These are phyloP conservation scores for Podila epicladia DNA, from an alignment of 192 early-diverging fungal species.

Conservation along the genomic window DNA sequence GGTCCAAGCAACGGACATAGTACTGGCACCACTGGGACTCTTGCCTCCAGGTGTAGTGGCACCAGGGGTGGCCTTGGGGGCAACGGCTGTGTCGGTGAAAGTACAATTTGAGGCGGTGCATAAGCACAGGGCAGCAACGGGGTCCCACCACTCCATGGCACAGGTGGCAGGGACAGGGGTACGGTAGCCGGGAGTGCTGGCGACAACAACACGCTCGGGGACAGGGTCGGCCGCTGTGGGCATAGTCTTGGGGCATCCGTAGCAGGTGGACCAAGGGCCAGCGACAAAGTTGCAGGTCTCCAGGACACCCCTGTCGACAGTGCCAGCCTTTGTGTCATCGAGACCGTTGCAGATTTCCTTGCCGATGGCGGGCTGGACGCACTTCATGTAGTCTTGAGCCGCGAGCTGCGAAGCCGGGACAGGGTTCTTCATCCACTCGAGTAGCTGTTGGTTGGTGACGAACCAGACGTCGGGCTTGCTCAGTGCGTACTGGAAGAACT, in stretches of 20 bases:
- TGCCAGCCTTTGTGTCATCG: constrained; percentile 50
- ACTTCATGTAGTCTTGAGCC: constrained; percentile 72
- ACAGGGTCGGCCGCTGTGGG: constrained; percentile 55
- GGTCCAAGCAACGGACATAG: too few species aligned
- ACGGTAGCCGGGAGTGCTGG: constrained; percentile 47
- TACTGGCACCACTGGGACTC: too few species aligned
- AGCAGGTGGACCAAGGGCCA: constrained; percentile 64
- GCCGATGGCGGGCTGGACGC: constrained; percentile 61
- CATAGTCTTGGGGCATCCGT: constrained; percentile 57
- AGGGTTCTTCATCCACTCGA: constrained; percentile 84
- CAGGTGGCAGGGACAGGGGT: constrained; percentile 66
- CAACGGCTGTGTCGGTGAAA: constrained; percentile 56
- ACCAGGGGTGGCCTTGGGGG: too few species aligned
- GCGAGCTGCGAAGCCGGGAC: constrained; percentile 74
- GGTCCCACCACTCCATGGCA: constrained; percentile 77
- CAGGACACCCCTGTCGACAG: constrained; percentile 42
- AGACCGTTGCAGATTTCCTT: constrained; percentile 81
- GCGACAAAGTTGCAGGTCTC: constrained; percentile 60
- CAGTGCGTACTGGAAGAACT: constrained; percentile 64
- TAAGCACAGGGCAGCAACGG: constrained; percentile 67
- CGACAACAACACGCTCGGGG: constrained; percentile 38
- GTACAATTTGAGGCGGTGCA: constrained; percentile 66
- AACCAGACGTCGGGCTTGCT: constrained; percentile 74
- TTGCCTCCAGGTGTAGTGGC: too few species aligned
- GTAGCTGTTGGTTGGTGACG: constrained; percentile 73